phyloP scores from a whole-genome alignment of 306 rosid genomes.

The Cucumis melo region DNA sequence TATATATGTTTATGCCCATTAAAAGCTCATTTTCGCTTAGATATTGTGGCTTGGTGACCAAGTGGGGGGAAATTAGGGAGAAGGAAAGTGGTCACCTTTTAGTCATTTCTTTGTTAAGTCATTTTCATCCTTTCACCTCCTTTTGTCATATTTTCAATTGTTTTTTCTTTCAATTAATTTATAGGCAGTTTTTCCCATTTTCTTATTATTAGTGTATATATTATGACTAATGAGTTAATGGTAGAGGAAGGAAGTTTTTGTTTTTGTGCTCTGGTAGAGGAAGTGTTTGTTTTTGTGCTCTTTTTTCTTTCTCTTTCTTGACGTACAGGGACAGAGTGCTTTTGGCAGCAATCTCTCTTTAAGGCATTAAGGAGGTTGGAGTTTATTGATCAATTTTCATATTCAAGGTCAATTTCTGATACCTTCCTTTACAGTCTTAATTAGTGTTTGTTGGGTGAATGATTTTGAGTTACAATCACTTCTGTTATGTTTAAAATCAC shows the following conservation, averaged over 20 bases:
- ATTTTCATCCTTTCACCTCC: neutral
- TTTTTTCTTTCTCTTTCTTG: neutral
- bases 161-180: constrained; percentile 27
- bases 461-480: too few species aligned
- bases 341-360: neutral
- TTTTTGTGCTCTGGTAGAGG: constrained; percentile 7
- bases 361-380: neutral
- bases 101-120: neutral
- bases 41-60: constrained; percentile 4
- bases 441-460: too few species aligned
- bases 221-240: constrained; percentile 24
- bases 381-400: neutral
- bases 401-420: neutral
- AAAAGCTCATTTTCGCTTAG: neutral
- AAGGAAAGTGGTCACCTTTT: constrained; percentile 21
- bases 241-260: constrained; percentile 9
- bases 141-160: neutral
- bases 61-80: constrained; percentile 4
- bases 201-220: constrained; percentile 71
- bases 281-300: neutral
- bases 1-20: neutral
- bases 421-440: neutral
- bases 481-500: too few species aligned
- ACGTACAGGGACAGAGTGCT: neutral
- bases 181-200: constrained; percentile 31